Conservation (phyloP, 345 rosid genomes). For the Iberis pinnata region DNA sequence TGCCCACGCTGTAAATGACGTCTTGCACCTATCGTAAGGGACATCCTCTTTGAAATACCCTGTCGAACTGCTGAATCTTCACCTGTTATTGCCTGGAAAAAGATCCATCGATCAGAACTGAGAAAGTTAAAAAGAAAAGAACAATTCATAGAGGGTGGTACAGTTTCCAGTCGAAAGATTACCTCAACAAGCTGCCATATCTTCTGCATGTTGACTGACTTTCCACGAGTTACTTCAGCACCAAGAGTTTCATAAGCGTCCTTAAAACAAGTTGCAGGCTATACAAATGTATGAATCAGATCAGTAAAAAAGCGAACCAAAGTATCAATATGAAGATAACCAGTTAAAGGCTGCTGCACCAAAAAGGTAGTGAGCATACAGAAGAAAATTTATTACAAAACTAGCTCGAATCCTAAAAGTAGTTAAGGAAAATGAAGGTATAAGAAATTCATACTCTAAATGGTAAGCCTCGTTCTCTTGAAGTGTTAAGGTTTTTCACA, state of each 20-base stretch:
- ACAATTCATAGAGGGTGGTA: conserved; percentile 15
- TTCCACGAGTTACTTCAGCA: conserved; percentile 63
- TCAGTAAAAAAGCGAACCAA: conserved; percentile 20
- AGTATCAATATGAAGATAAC: not conserved
- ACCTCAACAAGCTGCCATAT: conserved; percentile 99
- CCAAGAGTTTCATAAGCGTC: conserved; percentile 72
- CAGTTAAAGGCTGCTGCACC: conserved; percentile 8
- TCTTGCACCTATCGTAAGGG: conserved; percentile 83
- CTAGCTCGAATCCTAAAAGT: conserved; percentile 3
- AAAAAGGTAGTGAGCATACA: conserved; percentile 9
- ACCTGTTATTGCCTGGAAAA: conserved; percentile 62
- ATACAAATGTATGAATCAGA: conserved; percentile 15
- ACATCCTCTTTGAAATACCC: conserved; percentile 68
- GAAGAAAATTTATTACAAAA: conserved; percentile 1
- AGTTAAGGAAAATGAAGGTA: not conserved
- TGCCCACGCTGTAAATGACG: conserved; percentile 87
- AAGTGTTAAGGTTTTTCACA: conserved; percentile 71
- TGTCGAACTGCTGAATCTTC: conserved; percentile 53
- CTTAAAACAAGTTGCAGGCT: conserved; percentile 85
- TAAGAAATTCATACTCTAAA: conserved; percentile 52
- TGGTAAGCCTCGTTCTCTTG: conserved; percentile 68
- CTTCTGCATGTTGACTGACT: conserved; percentile 89
- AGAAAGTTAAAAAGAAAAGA: conserved; percentile 1
- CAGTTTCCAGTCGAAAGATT: conserved; percentile 3
- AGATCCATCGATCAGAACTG: conserved; percentile 20